These are phyloP conservation scores for Suaeda aralocaspica DNA, from an alignment of 148 eudicot species.

Conservation along the genomic window DNA sequence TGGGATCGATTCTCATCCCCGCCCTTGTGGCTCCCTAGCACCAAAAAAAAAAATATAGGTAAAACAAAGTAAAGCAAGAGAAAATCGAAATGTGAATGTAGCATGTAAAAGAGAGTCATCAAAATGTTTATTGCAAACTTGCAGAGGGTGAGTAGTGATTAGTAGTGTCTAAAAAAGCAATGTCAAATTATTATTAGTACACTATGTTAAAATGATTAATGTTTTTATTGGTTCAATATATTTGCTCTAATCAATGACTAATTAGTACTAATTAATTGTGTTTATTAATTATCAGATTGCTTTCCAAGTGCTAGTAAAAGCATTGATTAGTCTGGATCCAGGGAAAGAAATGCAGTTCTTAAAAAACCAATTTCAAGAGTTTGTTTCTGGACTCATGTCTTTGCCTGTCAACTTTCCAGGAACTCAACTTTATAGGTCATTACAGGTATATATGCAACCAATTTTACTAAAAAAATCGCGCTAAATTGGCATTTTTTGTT, in stretches of 20 bases:
- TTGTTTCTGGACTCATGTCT: slow-evolving; percentile 89
- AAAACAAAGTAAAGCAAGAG: no score
- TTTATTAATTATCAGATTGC: slow-evolving; percentile 53
- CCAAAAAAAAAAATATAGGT: no score
- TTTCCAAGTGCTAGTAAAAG: slow-evolving; percentile 82
- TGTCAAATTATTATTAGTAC: neutral
- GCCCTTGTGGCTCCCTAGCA: no score
- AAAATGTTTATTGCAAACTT: no score
- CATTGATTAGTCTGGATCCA: slow-evolving; percentile 73
- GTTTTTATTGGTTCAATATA: slow-evolving; percentile 6
- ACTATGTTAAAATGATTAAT: slow-evolving; percentile 2
- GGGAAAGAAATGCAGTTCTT: slow-evolving; percentile 74
- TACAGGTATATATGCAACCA: slow-evolving; percentile 45
- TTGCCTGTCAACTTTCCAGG: slow-evolving; percentile 85
- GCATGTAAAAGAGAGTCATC: neutral
- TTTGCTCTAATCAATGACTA: neutral
- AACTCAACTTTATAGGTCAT: slow-evolving; percentile 63
- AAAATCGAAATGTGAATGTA: no score
- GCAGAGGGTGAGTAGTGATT: neutral
- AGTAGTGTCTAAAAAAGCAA: neutral
- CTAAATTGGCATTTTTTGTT: neutral
- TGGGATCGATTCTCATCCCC: no score
- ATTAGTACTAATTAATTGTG: neutral
- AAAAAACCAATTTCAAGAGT: slow-evolving; percentile 66
- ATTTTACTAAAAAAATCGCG: neutral